phyloP scores from a whole-genome alignment of 2,329 filamentous ascomycete genomes.

The Colletotrichum trifolii region DNA sequence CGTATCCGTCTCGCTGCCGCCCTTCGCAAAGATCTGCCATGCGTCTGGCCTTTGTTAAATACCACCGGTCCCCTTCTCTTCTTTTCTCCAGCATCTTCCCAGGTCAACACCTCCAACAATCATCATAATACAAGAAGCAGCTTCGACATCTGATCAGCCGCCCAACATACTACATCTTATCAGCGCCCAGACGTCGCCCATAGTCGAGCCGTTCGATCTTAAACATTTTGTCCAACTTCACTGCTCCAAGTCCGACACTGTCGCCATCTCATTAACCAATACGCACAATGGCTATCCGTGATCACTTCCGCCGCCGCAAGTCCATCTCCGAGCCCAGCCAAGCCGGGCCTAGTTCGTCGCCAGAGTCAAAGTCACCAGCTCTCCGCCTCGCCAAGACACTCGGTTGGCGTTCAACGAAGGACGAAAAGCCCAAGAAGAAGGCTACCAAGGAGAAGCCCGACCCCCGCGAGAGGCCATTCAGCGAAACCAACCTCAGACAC shows the following conservation, averaged over 20 bases:
- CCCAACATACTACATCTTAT: not conserved
- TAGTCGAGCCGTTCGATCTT: not conserved
- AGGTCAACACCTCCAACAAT: not conserved
- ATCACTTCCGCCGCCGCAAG: conserved; percentile 54
- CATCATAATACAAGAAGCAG: not conserved
- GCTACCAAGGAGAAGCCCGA: conserved; percentile 44
- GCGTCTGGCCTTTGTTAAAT: conserved; percentile 18
- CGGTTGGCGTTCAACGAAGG: conserved; percentile 40
- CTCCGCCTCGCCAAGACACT: conserved; percentile 37
- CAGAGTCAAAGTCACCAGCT: conserved; percentile 29
- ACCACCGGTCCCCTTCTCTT: conserved; percentile 11
- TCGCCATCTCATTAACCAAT: not conserved
- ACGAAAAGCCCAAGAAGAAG: conserved; percentile 44
- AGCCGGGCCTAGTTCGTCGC: conserved; percentile 41
- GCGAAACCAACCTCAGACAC: conserved; percentile 57
- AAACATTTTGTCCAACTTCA: not conserved
- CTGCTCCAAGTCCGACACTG: not conserved
- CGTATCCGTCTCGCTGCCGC: conserved; percentile 18
- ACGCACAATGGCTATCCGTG: conserved; percentile 53
- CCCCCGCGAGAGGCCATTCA: conserved; percentile 58
- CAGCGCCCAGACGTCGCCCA: not conserved
- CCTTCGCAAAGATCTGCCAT: not conserved
- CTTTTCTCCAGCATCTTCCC: not conserved
- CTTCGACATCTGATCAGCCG: not conserved
- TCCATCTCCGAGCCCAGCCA: conserved; percentile 49